Evolutionary conservation across 495 filamentous ascomycete genomes (phyloP).

Genomic region (Tricharina praecox): DNA sequence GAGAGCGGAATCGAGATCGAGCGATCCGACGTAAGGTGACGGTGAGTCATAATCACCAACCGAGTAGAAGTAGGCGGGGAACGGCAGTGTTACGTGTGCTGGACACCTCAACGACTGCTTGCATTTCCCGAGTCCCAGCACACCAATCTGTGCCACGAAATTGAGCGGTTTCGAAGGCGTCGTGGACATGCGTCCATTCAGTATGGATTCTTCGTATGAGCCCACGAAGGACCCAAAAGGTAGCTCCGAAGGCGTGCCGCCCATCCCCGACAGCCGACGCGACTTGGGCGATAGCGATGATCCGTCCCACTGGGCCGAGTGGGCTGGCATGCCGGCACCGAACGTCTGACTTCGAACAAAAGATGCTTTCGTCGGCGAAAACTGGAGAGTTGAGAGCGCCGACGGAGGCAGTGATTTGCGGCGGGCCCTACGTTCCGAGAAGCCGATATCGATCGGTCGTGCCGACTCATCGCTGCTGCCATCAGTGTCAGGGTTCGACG

Average conservation of each 20-base stretch:
- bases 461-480: constrained; percentile 10
- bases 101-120: constrained; percentile 75
- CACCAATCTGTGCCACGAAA: constrained; percentile 91
- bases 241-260: constrained; percentile 45
- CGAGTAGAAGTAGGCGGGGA: constrained; percentile 84
- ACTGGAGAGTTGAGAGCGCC: constrained; percentile 22
- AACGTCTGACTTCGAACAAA: not conserved
- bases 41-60: constrained; percentile 50
- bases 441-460: constrained; percentile 30
- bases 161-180: constrained; percentile 84
- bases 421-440: constrained; percentile 10
- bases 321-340: not conserved
- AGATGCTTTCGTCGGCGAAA: constrained; percentile 13
- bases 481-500: constrained; percentile 50
- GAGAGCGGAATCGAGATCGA: constrained; percentile 75
- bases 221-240: constrained; percentile 80
- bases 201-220: constrained; percentile 92
- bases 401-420: constrained; percentile 25
- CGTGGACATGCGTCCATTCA: constrained; percentile 91
- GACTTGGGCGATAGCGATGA: constrained; percentile 28
- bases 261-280: constrained; percentile 41
- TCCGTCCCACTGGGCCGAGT: constrained; percentile 15
- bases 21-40: constrained; percentile 86
- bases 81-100: constrained; percentile 78
- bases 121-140: constrained; percentile 77